phyloP scores from a whole-genome alignment of 106 monocot species.

The Apostasia shenzhenica region DNA sequence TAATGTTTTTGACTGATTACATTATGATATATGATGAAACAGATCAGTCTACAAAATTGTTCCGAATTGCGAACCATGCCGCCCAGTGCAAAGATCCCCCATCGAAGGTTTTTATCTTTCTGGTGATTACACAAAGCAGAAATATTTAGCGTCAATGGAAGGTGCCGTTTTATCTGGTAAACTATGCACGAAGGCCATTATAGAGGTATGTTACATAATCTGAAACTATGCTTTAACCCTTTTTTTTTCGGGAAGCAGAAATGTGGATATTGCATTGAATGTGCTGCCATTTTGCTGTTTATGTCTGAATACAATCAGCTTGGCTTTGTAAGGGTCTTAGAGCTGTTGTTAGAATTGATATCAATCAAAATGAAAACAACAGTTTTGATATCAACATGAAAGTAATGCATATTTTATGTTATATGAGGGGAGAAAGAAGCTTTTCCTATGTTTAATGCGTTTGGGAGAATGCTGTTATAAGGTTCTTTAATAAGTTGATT shows the following conservation, averaged over 20 bases:
- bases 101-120: slow-evolving; percentile 91
- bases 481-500: too few relatives aligned
- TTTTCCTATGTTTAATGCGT: too few relatives aligned
- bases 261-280: neutral
- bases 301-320: neutral
- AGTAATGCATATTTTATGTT: too few relatives aligned
- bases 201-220: slow-evolving; percentile 43
- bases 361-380: neutral
- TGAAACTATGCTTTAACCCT: neutral
- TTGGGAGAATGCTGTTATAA: too few relatives aligned
- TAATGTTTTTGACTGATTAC: too few relatives aligned
- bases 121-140: slow-evolving; percentile 97
- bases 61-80: slow-evolving; percentile 86
- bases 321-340: too few relatives aligned
- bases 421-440: too few relatives aligned
- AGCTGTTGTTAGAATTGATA: neutral
- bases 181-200: slow-evolving; percentile 84
- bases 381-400: neutral
- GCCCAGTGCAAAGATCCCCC: slow-evolving; percentile 90
- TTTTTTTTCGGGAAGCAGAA: neutral
- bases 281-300: neutral
- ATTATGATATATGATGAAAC: neutral
- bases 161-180: slow-evolving; percentile 98
- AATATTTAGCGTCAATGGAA: slow-evolving; percentile 98
- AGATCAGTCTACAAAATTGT: slow-evolving; percentile 98